These are phyloP conservation scores for Tylopilus intermedius DNA, from an alignment of 768 basidiomycete species.

Conservation along the genomic window DNA sequence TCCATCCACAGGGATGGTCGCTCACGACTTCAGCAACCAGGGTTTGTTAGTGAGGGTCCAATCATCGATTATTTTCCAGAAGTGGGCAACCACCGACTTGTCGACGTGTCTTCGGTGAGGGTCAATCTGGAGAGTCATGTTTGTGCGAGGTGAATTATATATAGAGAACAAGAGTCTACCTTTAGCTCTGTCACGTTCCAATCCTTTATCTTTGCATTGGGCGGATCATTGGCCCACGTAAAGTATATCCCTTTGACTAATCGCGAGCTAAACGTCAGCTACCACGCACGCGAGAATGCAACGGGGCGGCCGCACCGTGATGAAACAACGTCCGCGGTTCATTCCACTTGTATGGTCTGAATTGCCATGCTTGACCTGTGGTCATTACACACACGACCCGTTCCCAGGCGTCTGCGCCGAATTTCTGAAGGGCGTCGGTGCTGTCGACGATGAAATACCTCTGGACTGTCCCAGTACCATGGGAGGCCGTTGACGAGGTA, in stretches of 20 bases:
- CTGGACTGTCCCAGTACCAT: slow-evolving; percentile 35
- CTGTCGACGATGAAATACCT: slow-evolving; percentile 88
- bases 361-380: slow-evolving; percentile 98
- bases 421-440: slow-evolving; percentile 87
- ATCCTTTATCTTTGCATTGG: slow-evolving; percentile 83
- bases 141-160: not conserved
- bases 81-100: slow-evolving; percentile 90
- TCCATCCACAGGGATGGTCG: not conserved
- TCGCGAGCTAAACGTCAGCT: not conserved
- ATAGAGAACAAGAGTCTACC: slow-evolving; percentile 37
- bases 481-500: slow-evolving; percentile 12
- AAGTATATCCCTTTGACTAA: slow-evolving; percentile 94
- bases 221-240: slow-evolving; percentile 89
- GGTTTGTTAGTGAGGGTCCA: slow-evolving; percentile 83
- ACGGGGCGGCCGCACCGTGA: slow-evolving; percentile 53
- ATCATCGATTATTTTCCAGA: slow-evolving; percentile 88
- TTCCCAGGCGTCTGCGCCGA: slow-evolving; percentile 92
- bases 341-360: slow-evolving; percentile 93
- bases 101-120: slow-evolving; percentile 83
- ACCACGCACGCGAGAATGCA: not conserved
- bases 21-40: slow-evolving; percentile 52
- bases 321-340: slow-evolving; percentile 91
- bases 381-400: slow-evolving; percentile 97
- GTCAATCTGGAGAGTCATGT: slow-evolving; percentile 68
- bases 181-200: slow-evolving; percentile 98